These are phyloP conservation scores for Fusarium sp. DNA, from an alignment of 2,329 filamentous ascomycete species.

Conservation along the genomic window DNA sequence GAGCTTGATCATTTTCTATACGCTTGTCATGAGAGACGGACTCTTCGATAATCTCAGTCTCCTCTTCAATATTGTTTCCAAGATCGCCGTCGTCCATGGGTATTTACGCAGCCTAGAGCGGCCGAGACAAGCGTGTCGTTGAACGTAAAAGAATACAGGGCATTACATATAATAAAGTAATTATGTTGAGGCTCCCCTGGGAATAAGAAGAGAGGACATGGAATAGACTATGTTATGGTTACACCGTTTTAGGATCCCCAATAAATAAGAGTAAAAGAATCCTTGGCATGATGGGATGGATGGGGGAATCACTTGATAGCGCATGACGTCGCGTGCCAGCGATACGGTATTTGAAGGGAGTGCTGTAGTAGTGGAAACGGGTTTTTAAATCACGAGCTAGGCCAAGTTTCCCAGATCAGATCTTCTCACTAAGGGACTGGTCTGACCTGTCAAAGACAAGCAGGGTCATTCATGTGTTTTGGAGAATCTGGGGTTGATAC, in stretches of 20 bases:
- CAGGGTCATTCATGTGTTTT: constrained; percentile 3
- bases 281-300: constrained; percentile 11
- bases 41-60: constrained; percentile 46
- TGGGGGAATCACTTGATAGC: constrained; percentile 1
- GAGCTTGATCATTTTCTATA: constrained; percentile 54
- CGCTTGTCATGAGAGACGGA: constrained; percentile 42
- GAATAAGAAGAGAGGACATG: background rate
- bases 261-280: constrained; percentile 3
- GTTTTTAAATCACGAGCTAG: constrained; percentile 19
- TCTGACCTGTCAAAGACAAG: constrained; percentile 11
- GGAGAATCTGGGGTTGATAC: background rate
- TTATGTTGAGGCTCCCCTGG: background rate
- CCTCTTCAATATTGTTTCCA: constrained; percentile 52
- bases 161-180: background rate
- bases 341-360: background rate
- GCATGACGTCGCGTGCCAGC: constrained; percentile 19
- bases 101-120: background rate
- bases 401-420: constrained; percentile 2
- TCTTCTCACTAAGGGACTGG: background rate
- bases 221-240: background rate
- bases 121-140: background rate
- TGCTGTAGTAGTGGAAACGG: background rate
- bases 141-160: background rate
- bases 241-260: background rate
- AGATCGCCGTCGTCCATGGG: constrained; percentile 57